phyloP scores from a whole-genome alignment of 1,284 basidiomycete genomes.

The Albatrellus sp. region DNA sequence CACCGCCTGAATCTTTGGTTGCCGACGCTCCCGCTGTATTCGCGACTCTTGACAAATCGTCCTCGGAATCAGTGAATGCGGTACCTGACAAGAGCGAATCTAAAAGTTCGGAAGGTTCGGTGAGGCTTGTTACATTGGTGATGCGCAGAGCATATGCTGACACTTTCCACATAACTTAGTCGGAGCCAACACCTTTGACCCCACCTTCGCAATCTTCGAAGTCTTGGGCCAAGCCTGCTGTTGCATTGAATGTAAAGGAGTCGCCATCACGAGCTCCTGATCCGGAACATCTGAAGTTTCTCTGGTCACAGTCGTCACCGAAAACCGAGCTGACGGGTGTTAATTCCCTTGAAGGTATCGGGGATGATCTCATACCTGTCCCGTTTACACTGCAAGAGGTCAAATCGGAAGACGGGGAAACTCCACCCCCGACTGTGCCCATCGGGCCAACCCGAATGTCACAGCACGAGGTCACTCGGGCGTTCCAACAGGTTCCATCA shows the following conservation, averaged over 20 bases:
- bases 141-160: not conserved
- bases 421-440: slow-evolving; percentile 53
- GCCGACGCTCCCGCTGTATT: not conserved
- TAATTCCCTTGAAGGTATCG: slow-evolving; percentile 71
- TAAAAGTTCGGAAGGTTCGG: slow-evolving; percentile 35
- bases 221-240: slow-evolving; percentile 42
- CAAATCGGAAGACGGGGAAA: slow-evolving; percentile 70
- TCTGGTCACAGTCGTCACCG: slow-evolving; percentile 71
- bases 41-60: not conserved
- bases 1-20: not conserved
- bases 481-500: slow-evolving; percentile 68
- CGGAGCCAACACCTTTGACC: slow-evolving; percentile 32
- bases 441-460: slow-evolving; percentile 61
- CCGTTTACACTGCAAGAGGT: slow-evolving; percentile 71
- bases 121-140: slow-evolving; percentile 20
- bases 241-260: slow-evolving; percentile 41
- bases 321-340: slow-evolving; percentile 47
- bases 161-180: slow-evolving; percentile 17
- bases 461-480: slow-evolving; percentile 64
- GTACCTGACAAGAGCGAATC: slow-evolving; percentile 31
- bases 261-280: slow-evolving; percentile 54
- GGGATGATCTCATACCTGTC: slow-evolving; percentile 62
- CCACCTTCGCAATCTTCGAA: slow-evolving; percentile 28
- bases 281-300: slow-evolving; percentile 67
- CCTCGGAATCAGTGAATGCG: slow-evolving; percentile 10